Evolutionary conservation across 164 flowering plant genomes (phyloP), one percentile per base, ranked within the genome.

Genomic region (Nymphaea colorata): DNA sequence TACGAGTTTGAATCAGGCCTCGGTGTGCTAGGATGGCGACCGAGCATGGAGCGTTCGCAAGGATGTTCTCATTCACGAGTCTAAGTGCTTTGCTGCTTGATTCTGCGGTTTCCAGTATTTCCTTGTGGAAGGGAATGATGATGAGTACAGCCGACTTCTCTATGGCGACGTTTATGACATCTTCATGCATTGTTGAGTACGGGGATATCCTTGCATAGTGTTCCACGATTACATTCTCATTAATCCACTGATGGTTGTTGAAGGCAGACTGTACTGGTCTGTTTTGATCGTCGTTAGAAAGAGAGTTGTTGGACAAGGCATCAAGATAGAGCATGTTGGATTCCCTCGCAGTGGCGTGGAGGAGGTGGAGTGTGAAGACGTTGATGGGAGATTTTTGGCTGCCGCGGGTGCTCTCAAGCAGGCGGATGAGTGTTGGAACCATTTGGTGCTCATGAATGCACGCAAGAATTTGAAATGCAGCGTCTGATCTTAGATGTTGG

Each of bases 121-220:
- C 42, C 14, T 41, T 63, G 42, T 63, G 65, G 36, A 44, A 43
- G 5, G 67, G 67, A 47, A 65, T 8, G 18, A 65, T 4, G n/a
- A 43, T 65, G 5, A 65, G n/a, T 7, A 51, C 4, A 2, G 41
- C 53, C 5, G 51, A 4, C n/a, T 42, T 65, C n/a, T 44, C 53
- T 4, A 14, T 6, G 4, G 67, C 67, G 44, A 42, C 6, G 18
- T 14, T n/a, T 3, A 18, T n/a, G 4, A 43, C 41, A 17, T 65
- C 67, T 15, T 65, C 67, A 17, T 65, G 67, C 67, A 65, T 65
- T 7, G 17, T 65, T 65, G 41, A 43, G 51, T 65, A 15, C 51
- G 67, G 47, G 44, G 67, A 65, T 8, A 65, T 65, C 5, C 18
- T 5, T 4, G 67, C 43, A 8, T 6, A 14, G 3, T 11, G n/a